These are phyloP conservation scores for Rhodotorula diobovata DNA, from an alignment of 768 basidiomycete species.

Conservation along the genomic window DNA sequence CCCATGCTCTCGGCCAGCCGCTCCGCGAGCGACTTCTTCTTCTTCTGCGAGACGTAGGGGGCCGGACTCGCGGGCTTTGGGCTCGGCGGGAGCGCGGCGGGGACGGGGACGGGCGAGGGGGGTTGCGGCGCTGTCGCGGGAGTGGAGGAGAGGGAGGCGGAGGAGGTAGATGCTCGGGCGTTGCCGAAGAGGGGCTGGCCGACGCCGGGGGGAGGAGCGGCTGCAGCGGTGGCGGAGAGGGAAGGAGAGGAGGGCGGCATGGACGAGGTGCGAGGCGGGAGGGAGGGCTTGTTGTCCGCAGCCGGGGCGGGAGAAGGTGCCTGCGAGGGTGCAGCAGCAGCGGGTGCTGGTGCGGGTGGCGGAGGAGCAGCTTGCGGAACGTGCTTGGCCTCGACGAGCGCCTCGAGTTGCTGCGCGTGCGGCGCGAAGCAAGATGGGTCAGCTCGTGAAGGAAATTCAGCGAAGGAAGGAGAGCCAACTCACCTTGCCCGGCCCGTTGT, in stretches of 20 bases:
- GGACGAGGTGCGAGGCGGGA: conserved; percentile 1
- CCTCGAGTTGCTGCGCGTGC: conserved; percentile 25
- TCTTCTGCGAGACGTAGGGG: background rate
- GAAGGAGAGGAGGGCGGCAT: conserved; percentile 7
- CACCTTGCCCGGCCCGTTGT: conserved; percentile 18
- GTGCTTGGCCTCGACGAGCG: conserved; percentile 26
- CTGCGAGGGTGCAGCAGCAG: background rate
- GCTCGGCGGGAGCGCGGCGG: conserved; percentile 6
- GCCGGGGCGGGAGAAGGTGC: too few relatives aligned
- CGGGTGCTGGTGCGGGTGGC: background rate
- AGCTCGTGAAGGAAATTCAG: background rate
- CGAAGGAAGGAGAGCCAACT: background rate
- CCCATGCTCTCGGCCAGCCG: conserved; percentile 27
- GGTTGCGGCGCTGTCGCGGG: background rate
- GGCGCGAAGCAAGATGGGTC: background rate
- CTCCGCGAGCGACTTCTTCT: conserved; percentile 27
- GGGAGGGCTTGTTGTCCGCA: background rate
- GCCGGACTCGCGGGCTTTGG: background rate
- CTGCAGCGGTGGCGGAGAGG: background rate
- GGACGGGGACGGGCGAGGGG: conserved; percentile 9
- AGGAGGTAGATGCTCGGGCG: background rate
- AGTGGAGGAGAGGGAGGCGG: background rate
- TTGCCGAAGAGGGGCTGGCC: background rate
- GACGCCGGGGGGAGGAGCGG: too few relatives aligned
- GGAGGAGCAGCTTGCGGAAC: background rate